Evolutionary conservation across 2,329 filamentous ascomycete species (phyloP).

Genomic region (Paecilomyces sp.): DNA sequence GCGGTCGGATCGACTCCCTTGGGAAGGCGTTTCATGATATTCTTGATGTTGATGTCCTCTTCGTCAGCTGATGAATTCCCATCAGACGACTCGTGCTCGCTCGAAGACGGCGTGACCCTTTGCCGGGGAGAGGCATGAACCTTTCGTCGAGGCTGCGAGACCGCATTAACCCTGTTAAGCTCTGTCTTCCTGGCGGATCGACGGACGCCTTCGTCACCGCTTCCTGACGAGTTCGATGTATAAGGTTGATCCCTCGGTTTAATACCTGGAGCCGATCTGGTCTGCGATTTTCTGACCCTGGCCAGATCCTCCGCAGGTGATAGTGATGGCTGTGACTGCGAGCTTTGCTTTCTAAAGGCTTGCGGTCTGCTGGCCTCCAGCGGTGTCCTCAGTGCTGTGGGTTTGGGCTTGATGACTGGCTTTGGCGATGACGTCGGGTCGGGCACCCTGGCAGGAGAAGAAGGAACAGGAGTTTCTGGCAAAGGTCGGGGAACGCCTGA

Average conservation of each 20-base stretch:
- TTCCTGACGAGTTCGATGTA: slow-evolving; percentile 20
- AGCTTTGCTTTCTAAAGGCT: neutral
- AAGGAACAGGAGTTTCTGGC: slow-evolving; percentile 3
- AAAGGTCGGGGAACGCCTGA: neutral
- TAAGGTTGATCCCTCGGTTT: neutral
- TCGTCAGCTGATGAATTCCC: slow-evolving; percentile 42
- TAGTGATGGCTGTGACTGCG: neutral
- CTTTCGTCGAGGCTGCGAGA: neutral
- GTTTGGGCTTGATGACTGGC: slow-evolving; percentile 32
- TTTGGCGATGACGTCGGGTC: slow-evolving; percentile 16
- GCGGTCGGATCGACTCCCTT: slow-evolving; percentile 73
- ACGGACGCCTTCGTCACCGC: slow-evolving; percentile 23
- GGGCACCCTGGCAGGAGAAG: slow-evolving; percentile 10
- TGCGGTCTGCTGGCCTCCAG: neutral
- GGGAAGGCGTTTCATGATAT: slow-evolving; percentile 70
- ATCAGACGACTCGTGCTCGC: slow-evolving; percentile 34
- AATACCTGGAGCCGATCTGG: slow-evolving; percentile 13
- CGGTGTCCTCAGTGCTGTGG: slow-evolving; percentile 22
- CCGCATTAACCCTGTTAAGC: slow-evolving; percentile 9
- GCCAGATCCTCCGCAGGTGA: neutral
- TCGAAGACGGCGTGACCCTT: slow-evolving; percentile 39
- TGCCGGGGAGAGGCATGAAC: neutral
- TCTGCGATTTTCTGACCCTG: slow-evolving; percentile 8
- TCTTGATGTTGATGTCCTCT: slow-evolving; percentile 53
- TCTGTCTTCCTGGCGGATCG: slow-evolving; percentile 13